Evolutionary conservation across 306 rosid genomes (phyloP).

Genomic region (Cucurbita maxima): DNA sequence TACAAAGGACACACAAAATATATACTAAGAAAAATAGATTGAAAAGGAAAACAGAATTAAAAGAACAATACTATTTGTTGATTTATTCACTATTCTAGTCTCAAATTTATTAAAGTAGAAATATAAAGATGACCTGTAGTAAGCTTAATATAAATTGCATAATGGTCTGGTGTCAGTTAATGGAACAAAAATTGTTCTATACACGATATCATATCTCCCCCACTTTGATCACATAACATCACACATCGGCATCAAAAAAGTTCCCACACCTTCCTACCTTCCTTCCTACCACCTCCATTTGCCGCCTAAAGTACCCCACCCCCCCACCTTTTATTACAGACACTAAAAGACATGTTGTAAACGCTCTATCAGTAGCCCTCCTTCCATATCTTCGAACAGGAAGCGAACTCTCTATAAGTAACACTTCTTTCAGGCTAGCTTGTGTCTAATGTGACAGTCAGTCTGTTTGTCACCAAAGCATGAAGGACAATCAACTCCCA

Average conservation of each 20-base stretch:
- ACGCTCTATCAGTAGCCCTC: not conserved
- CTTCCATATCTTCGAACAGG: not conserved
- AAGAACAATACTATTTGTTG: too few relatives aligned
- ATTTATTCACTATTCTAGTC: too few relatives aligned
- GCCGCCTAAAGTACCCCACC: too few relatives aligned
- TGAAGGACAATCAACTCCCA: not conserved
- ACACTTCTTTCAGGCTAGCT: not conserved
- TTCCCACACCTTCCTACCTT: too few relatives aligned
- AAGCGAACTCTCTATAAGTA: not conserved
- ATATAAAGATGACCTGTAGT: not conserved
- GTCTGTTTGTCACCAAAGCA: not conserved
- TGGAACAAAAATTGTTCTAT: not conserved
- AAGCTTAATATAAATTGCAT: constrained; percentile 1
- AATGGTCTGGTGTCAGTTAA: not conserved
- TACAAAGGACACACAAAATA: not conserved
- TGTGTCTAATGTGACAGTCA: not conserved
- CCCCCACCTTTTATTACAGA: not conserved
- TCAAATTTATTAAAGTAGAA: not conserved
- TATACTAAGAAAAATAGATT: too few relatives aligned
- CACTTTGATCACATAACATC: not conserved
- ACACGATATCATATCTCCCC: not conserved
- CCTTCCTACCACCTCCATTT: too few relatives aligned
- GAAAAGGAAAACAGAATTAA: too few relatives aligned
- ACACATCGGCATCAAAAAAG: not conserved
- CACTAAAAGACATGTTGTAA: not conserved